Percentiles rank a stretch among this genome's conserved stretches.
Evolutionary conservation across 176 grass and related monocot genomes (phyloP).

Genomic region (Melocanna baccifera): DNA sequence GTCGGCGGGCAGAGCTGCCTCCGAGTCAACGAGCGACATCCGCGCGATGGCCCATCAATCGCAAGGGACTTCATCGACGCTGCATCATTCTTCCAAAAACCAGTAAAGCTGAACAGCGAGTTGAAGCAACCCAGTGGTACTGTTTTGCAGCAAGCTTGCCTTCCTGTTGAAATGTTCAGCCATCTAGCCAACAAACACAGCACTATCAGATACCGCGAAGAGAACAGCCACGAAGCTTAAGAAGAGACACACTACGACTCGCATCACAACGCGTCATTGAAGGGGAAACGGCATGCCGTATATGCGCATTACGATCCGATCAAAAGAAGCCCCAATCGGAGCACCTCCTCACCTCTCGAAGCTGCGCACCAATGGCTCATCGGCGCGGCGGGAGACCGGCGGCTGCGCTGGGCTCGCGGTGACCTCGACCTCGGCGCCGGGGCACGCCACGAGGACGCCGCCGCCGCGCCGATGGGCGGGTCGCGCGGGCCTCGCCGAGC

Average conservation of each 20-base stretch:
- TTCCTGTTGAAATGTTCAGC: slow-evolving; percentile 87
- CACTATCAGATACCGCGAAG: slow-evolving; percentile 21
- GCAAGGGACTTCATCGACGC: too few species aligned
- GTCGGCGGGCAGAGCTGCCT: too few species aligned
- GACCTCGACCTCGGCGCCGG: slow-evolving; percentile 45
- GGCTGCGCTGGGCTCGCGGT: slow-evolving; percentile 37
- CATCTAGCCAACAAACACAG: too few species aligned
- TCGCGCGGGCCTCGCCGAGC: slow-evolving; percentile 48
- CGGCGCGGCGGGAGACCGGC: neutral
- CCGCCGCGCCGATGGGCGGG: slow-evolving; percentile 13
- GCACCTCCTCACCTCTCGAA: slow-evolving; percentile 54
- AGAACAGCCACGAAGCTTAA: neutral
- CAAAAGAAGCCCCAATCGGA: slow-evolving; percentile 1
- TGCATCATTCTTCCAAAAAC: slow-evolving; percentile 72
- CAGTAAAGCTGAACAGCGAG: slow-evolving; percentile 81
- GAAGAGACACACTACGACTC: too few species aligned
- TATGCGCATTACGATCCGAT: slow-evolving; percentile 17
- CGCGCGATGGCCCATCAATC: too few species aligned
- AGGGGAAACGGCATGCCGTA: too few species aligned
- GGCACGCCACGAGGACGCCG: slow-evolving; percentile 46
- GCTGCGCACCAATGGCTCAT: slow-evolving; percentile 52
- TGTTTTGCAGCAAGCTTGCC: slow-evolving; percentile 49
- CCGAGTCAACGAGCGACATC: too few species aligned
- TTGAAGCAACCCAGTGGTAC: slow-evolving; percentile 93
- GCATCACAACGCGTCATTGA: too few species aligned